Base-by-base conservation (phyloP, 148 eudicot species). In the Linanthus parryae region DNA sequence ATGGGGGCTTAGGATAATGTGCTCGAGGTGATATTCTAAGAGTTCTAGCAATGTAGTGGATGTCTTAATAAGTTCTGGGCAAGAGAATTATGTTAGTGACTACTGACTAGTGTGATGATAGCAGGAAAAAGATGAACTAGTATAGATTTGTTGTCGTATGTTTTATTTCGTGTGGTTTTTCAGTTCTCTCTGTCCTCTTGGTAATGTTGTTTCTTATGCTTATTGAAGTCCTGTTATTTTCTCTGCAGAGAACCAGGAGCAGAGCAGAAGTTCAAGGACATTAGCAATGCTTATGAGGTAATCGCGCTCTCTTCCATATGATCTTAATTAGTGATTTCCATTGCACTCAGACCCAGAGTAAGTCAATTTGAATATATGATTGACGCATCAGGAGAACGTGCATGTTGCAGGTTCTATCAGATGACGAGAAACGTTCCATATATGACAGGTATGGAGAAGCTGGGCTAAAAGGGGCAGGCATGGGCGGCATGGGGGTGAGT, bases 241-340 rank as follows among this genome's bases (percentile, higher is more conserved):
- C 49, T 16, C 33, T 74, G 41, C 65, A 91, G 99, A 73, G 99
- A 88, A 64, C 91, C 99, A 63, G 91, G 95, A 39, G 99, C 99
- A 7, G 99, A 92, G 69, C 69, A 75, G 55, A 92, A 84, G 69
- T 92, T 92, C 59, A 92, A 88, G 72, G 95, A 92, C 21, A 84
- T 92, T n/a, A 82, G 99, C 47, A 88, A 88, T 67, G 99, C 99
- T 36, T 92, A 92, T 61, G 99, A 92, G 96, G 99, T 88, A 75
- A 16, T 40, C 48, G 53, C 44, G 40, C 42, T 22, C 23, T 3
- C 30, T 5, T 46, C 4, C 22, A 16, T n/a, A n/a, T n/a, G n/a
- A n/a, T n/a, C n/a, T n/a, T n/a, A n/a, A n/a, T n/a, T n/a, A n/a
- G n/a, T n/a, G n/a, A n/a, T n/a, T n/a, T n/a, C n/a, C n/a, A n/a